Conservation (phyloP, 495 filamentous ascomycete species). For the Rostrohypoxylon terebratum region DNA sequence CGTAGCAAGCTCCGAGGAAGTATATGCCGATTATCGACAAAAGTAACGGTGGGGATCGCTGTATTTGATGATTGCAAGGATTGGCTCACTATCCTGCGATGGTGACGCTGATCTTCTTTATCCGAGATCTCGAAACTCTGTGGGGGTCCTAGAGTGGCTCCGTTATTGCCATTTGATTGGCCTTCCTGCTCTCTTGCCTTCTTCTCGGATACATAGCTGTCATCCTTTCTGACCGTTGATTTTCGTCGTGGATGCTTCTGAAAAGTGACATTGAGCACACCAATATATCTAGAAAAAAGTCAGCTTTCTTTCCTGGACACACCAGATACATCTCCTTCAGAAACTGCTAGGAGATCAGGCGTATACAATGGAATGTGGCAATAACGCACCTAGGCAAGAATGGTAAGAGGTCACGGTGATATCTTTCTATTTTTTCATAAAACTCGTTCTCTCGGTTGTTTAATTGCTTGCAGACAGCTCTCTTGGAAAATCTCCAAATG, state of each 20-base stretch:
- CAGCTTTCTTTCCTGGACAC: conserved; percentile 31
- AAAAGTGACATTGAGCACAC: conserved; percentile 96
- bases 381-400: conserved; percentile 89
- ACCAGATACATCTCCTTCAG: conserved; percentile 3
- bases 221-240: conserved; percentile 64
- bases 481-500: conserved; percentile 92
- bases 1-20: conserved; percentile 83
- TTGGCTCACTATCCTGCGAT: conserved; percentile 81
- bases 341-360: neutral
- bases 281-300: conserved; percentile 79
- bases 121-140: conserved; percentile 29
- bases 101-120: conserved; percentile 47
- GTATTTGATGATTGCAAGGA: conserved; percentile 62
- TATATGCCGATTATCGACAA: conserved; percentile 96
- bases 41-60: conserved; percentile 88
- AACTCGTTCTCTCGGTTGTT: conserved; percentile 98
- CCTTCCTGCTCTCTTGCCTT: conserved; percentile 42
- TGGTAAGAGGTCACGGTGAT: conserved; percentile 87
- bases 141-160: conserved; percentile 13
- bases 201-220: conserved; percentile 41
- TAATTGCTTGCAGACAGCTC: conserved; percentile 96
- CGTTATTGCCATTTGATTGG: conserved; percentile 40
- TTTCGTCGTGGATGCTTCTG: conserved; percentile 81
- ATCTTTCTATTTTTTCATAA: conserved; percentile 92
- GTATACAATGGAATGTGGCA: conserved; percentile 30